phyloP scores from a whole-genome alignment of 371 early-diverging fungal genomes.

The Funneliformis caledonium region DNA sequence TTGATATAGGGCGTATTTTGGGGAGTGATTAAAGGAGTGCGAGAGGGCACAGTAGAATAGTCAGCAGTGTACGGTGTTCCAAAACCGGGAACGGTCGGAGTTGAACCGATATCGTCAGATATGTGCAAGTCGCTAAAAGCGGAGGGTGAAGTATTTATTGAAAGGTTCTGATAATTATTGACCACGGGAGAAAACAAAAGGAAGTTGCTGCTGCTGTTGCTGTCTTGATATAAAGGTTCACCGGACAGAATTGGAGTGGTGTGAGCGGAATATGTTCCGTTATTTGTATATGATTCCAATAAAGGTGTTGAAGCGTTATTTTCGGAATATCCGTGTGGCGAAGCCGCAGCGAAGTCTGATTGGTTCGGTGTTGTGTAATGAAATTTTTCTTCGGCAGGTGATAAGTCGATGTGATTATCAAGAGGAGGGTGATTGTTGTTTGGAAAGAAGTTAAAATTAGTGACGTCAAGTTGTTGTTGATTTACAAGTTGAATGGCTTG shows the following conservation, averaged over 20 bases:
- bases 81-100: neutral
- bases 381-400: neutral
- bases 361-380: neutral
- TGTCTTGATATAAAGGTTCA: neutral
- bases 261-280: neutral
- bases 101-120: neutral
- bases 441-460: neutral
- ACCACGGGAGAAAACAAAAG: neutral
- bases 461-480: neutral
- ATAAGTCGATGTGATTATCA: neutral
- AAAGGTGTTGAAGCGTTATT: neutral
- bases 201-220: neutral
- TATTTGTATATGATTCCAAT: neutral
- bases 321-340: neutral
- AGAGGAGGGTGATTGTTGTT: neutral
- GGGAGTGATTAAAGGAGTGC: neutral
- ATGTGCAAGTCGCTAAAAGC: neutral
- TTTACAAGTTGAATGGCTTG: neutral
- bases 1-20: neutral
- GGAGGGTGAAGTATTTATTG: neutral
- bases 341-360: neutral
- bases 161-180: too few species aligned
- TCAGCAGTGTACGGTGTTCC: neutral
- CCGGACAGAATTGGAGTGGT: neutral
- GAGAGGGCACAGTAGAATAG: neutral